Conservation (phyloP, 768 basidiomycete genomes). For the Pulveroboletus sp. region DNA sequence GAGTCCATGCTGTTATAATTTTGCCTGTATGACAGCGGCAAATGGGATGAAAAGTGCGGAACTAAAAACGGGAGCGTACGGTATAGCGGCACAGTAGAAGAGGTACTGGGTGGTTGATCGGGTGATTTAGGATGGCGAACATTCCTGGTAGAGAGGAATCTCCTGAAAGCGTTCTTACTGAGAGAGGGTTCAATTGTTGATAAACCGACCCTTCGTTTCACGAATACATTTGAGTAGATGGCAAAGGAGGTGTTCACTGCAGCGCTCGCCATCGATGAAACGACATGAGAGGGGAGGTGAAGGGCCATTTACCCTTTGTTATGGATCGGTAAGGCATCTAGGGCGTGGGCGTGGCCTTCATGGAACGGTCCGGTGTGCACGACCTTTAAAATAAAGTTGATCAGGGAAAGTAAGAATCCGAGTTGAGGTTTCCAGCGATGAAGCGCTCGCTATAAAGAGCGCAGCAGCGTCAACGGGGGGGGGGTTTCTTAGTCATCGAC, state of each 20-base stretch:
- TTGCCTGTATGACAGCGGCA: constrained; percentile 39
- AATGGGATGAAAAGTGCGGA: too few relatives aligned
- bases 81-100: constrained; percentile 44
- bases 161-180: constrained; percentile 21
- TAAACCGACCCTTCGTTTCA: constrained; percentile 30
- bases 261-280: constrained; percentile 27
- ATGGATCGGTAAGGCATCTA: constrained; percentile 31
- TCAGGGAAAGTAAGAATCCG: too few relatives aligned
- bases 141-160: constrained; percentile 27
- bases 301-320: constrained; percentile 50
- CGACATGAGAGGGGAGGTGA: constrained; percentile 45
- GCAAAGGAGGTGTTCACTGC: constrained; percentile 32
- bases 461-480: too few relatives aligned
- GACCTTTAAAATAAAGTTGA: too few relatives aligned
- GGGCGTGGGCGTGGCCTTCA: constrained; percentile 10
- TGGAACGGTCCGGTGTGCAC: constrained; percentile 14
- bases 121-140: constrained; percentile 37
- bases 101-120: constrained; percentile 39
- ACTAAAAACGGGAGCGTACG: constrained; percentile 33
- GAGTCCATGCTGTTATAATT: constrained; percentile 73
- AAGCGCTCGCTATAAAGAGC: too few relatives aligned
- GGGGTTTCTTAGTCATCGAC: too few relatives aligned
- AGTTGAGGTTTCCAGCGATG: too few relatives aligned
- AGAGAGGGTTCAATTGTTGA: constrained; percentile 31
- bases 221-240: constrained; percentile 30